Evolutionary conservation across 2,329 filamentous ascomycete genomes (phyloP), one percentile per base, ranked within the genome.

Genomic region (Fusarium camptoceras): DNA sequence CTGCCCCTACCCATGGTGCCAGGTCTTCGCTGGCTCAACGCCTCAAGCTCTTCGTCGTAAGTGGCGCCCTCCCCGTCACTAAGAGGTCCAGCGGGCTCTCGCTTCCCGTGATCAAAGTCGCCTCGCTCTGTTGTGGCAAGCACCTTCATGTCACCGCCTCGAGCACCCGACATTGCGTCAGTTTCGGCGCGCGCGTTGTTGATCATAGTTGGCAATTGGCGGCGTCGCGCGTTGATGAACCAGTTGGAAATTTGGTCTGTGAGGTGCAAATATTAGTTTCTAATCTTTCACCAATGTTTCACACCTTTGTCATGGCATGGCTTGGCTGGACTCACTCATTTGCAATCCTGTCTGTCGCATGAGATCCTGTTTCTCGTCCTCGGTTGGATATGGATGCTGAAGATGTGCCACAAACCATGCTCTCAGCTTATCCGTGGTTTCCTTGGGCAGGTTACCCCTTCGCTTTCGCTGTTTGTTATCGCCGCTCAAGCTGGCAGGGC

Each of bases 401-500:
- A 94, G 80, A 78, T 96, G 92, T n/a, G 86, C 85, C 54, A 90
- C 81, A 71, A 97, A 94, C 94, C 94, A 97, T 1, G 88, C 84
- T 56, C 92, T 88, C 42, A 97, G 84, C 71, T 92, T 90, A 76
- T 94, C 92, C 0, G 94, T 97, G 0, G 93, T 93, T 57, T 94
- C 92, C 77, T 97, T 97, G n/a, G 94, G 94, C 5, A 97, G 84
- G 76, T 97, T 97, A 2, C 94, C 94, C 41, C 94, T 87, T 55
- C 94, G 86, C 78, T 89, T 90, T 31, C 88, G 82, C 70, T 84
- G 84, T 77, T 86, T 88, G 62, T 76, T 81, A 59, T 87, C 85
- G 4, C 77, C 80, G 20, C 76, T 77, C 56, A 80, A 71, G 10
- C 78, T 78, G 69, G 78, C 78, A 15, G 75, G 70, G n/a, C 81